Percentiles rank a stretch among this genome's conserved stretches.
These are phyloP conservation scores for Cryptosporidium sp. DNA, from an alignment of 169 alveolate species.

Conservation along the genomic window DNA sequence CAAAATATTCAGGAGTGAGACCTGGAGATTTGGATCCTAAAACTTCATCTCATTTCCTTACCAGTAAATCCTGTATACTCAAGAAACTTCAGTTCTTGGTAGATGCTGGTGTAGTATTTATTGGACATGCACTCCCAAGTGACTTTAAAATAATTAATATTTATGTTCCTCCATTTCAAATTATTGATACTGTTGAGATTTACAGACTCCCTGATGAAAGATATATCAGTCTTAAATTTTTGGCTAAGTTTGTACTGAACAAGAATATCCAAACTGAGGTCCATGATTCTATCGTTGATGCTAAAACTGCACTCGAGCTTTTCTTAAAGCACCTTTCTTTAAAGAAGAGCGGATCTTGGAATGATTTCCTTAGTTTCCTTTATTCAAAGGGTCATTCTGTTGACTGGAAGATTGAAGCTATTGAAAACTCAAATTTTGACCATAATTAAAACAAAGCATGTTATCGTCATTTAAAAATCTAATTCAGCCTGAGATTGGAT, in stretches of 20 bases:
- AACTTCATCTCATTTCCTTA: constrained; percentile 83
- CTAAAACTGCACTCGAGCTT: constrained; percentile 83
- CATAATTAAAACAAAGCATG: background rate
- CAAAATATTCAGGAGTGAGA: constrained; percentile 85
- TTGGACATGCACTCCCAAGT: constrained; percentile 86
- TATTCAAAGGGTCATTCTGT: constrained; percentile 53
- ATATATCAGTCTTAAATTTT: constrained; percentile 83
- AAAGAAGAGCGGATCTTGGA: constrained; percentile 38
- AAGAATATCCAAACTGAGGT: constrained; percentile 80
- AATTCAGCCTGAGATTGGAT: background rate
- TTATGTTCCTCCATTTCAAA: constrained; percentile 82
- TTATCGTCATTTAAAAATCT: background rate
- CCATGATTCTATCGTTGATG: constrained; percentile 88
- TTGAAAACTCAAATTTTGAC: background rate
- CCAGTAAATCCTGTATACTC: constrained; percentile 82
- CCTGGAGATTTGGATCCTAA: constrained; percentile 86
- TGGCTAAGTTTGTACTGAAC: constrained; percentile 82
- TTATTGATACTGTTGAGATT: constrained; percentile 85
- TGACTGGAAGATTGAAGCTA: constrained; percentile 62
- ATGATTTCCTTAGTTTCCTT: constrained; percentile 20
- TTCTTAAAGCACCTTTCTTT: constrained; percentile 37
- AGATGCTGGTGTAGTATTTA: constrained; percentile 81
- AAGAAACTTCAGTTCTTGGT: constrained; percentile 82
- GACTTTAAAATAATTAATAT: constrained; percentile 86
- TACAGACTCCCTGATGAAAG: constrained; percentile 84